Percentiles rank a stretch among this genome's conserved stretches.
These are phyloP conservation scores for Coniella vitis DNA, from an alignment of 2,329 filamentous ascomycete genomes.

Conservation along the genomic window DNA sequence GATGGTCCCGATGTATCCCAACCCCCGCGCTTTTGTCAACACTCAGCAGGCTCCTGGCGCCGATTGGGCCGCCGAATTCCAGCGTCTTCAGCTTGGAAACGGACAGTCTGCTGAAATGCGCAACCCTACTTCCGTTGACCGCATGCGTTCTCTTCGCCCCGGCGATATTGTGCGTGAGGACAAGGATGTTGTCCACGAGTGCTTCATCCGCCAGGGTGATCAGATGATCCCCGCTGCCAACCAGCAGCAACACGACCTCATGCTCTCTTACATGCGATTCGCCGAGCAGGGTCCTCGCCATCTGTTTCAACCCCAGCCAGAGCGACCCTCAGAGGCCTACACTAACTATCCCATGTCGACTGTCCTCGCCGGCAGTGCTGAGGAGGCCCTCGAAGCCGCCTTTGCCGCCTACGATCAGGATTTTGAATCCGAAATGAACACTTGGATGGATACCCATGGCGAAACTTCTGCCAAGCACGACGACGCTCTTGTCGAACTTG, in stretches of 20 bases:
- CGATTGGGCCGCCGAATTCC: not conserved
- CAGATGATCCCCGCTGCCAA: not conserved
- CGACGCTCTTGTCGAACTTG: slow-evolving; percentile 11
- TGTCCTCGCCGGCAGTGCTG: slow-evolving; percentile 13
- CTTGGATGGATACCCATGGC: slow-evolving; percentile 28
- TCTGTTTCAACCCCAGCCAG: not conserved
- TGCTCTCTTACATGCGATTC: not conserved
- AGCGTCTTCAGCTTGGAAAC: not conserved
- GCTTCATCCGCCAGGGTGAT: not conserved
- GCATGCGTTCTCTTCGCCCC: not conserved
- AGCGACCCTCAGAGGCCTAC: not conserved
- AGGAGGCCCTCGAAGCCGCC: slow-evolving; percentile 22
- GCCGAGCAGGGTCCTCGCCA: not conserved
- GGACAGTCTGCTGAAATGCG: not conserved
- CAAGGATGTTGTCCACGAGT: not conserved
- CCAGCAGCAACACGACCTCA: not conserved
- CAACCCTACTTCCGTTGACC: not conserved
- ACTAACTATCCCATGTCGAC: slow-evolving; percentile 12
- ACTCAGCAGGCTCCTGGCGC: not conserved
- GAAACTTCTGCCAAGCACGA: slow-evolving; percentile 21
- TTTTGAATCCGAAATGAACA: slow-evolving; percentile 22
- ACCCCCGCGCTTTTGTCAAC: not conserved
- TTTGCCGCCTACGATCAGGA: slow-evolving; percentile 25
- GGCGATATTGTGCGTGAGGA: not conserved
- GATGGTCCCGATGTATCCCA: no score